Evolutionary conservation across 2,329 filamentous ascomycete species (phyloP).

Genomic region (Diaporthe australafricana): DNA sequence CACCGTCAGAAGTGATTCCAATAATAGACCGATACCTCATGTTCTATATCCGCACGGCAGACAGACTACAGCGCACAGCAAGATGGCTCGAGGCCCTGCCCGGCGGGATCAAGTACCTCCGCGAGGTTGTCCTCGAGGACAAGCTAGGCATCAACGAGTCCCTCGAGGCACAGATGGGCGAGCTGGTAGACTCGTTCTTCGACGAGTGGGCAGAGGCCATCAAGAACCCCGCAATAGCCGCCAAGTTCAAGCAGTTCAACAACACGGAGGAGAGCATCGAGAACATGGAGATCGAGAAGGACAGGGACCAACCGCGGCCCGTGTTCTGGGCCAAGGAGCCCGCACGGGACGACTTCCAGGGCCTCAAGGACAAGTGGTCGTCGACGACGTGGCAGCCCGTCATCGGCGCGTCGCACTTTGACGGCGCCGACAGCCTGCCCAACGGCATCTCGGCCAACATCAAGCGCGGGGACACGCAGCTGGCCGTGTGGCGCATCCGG

Average conservation of each 20-base stretch:
- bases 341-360: slow-evolving; percentile 78
- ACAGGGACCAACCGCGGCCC: slow-evolving; percentile 80
- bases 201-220: slow-evolving; percentile 93
- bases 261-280: slow-evolving; percentile 81
- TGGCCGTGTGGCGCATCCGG: slow-evolving; percentile 86
- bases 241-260: slow-evolving; percentile 83
- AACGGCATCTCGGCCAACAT: slow-evolving; percentile 82
- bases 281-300: slow-evolving; percentile 76
- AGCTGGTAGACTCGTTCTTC: slow-evolving; percentile 85
- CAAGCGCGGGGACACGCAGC: slow-evolving; percentile 89
- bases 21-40: slow-evolving; percentile 91
- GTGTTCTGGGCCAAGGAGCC: slow-evolving; percentile 81
- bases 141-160: slow-evolving; percentile 86
- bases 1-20: slow-evolving; percentile 82
- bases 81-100: slow-evolving; percentile 88
- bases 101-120: slow-evolving; percentile 85
- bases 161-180: slow-evolving; percentile 88
- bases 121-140: slow-evolving; percentile 85
- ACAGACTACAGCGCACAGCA: slow-evolving; percentile 89
- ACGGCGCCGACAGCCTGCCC: slow-evolving; percentile 68
- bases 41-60: slow-evolving; percentile 93
- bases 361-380: slow-evolving; percentile 71
- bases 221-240: slow-evolving; percentile 73
- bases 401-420: slow-evolving; percentile 77
- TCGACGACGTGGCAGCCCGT: slow-evolving; percentile 83